Evolutionary conservation across 75 land plant genomes (phyloP).

Genomic region (Isoetes taiwanensis): DNA sequence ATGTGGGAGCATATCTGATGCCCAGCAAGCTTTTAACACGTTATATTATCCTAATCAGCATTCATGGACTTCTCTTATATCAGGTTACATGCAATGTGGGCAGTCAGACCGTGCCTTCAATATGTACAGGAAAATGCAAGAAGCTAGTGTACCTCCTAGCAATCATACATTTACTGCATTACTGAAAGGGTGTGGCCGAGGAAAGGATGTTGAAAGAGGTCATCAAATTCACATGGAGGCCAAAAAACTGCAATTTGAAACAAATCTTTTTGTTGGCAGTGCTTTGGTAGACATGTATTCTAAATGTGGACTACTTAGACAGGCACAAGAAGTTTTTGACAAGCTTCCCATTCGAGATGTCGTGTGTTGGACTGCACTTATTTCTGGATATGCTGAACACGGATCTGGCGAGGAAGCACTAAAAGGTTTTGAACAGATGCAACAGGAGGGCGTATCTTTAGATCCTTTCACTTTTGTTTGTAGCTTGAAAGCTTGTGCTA

Average conservation of each 20-base stretch:
- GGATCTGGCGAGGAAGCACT: constrained; percentile 22
- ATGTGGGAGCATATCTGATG: not conserved
- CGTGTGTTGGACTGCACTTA: constrained; percentile 12
- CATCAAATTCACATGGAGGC: not conserved
- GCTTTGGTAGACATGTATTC: constrained; percentile 10
- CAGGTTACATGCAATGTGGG: not conserved
- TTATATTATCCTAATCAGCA: not conserved
- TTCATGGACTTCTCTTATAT: constrained; percentile 5
- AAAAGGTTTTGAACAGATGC: constrained; percentile 22
- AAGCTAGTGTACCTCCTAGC: not conserved
- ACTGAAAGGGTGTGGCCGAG: too few species aligned
- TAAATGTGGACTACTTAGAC: constrained; percentile 12
- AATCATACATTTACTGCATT: not conserved
- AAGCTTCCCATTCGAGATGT: constrained; percentile 9
- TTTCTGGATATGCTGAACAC: constrained; percentile 12
- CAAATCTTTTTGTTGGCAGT: not conserved
- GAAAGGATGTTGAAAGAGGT: not conserved
- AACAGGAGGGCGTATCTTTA: constrained; percentile 11
- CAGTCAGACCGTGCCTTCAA: not conserved
- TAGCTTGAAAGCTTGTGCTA: constrained; percentile 23
- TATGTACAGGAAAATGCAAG: not conserved
- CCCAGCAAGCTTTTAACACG: not conserved
- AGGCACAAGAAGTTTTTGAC: constrained; percentile 17
- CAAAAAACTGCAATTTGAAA: not conserved
- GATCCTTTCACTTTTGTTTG: constrained; percentile 24